Evolutionary conservation across 257 asterid genomes (phyloP).

Genomic region (Fraxinus quadrangulata): DNA sequence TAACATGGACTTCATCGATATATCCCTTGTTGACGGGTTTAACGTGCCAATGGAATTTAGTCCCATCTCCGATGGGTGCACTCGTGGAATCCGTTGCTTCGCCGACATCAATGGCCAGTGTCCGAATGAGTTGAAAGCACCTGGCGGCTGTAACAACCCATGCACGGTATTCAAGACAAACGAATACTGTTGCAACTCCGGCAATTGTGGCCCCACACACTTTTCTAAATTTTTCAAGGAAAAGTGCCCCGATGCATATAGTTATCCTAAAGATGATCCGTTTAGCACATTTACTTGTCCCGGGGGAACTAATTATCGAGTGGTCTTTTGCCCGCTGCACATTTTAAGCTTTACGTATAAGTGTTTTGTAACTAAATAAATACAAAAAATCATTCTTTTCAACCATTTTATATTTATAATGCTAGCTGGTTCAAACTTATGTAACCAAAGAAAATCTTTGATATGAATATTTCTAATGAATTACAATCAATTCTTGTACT

Average conservation of each 20-base stretch:
- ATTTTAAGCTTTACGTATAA: too few species aligned
- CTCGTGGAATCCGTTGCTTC: background rate
- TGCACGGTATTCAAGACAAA: constrained; percentile 24
- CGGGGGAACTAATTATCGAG: constrained; percentile 28
- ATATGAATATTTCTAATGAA: too few species aligned
- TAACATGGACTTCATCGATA: constrained; percentile 41
- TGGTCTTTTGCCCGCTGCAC: constrained; percentile 37
- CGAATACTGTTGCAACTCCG: constrained; percentile 26
- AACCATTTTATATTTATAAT: background rate
- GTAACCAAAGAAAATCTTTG: too few species aligned
- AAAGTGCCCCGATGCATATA: constrained; percentile 26
- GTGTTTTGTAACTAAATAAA: too few species aligned
- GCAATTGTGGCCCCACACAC: background rate
- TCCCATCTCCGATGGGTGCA: constrained; percentile 39
- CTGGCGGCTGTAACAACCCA: constrained; percentile 27
- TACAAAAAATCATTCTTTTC: background rate
- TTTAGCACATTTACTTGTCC: constrained; percentile 33
- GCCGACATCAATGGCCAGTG: constrained; percentile 25
- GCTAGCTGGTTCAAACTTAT: too few species aligned
- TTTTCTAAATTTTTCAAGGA: constrained; percentile 4
- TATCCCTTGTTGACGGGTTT: constrained; percentile 48
- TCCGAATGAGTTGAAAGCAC: background rate
- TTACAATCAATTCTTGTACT: too few species aligned
- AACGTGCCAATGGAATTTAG: constrained; percentile 47
- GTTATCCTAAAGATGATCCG: constrained; percentile 26